A percentile compares a stretch with the other conserved stretches of the same genome.
These are phyloP conservation scores for Mucor indicus DNA, from an alignment of 371 early-diverging fungal genomes.

Conservation along the genomic window DNA sequence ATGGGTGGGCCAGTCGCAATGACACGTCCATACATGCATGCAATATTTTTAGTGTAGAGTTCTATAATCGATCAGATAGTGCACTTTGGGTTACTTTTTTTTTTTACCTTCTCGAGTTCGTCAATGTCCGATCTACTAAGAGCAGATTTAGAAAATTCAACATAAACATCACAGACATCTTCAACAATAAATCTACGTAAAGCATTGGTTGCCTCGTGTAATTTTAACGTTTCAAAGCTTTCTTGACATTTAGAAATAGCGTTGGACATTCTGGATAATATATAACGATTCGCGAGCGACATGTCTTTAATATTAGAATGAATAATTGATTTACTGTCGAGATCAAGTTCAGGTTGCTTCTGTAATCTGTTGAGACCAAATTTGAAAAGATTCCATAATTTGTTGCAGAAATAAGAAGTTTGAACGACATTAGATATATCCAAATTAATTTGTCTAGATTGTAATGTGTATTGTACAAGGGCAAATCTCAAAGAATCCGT, in stretches of 20 bases:
- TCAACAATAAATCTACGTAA: slow-evolving; percentile 88
- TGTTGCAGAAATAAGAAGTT: slow-evolving; percentile 96
- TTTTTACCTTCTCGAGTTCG: slow-evolving; percentile 35
- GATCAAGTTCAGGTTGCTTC: slow-evolving; percentile 20
- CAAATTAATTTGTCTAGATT: slow-evolving; percentile 93
- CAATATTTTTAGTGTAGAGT: slow-evolving; percentile 44
- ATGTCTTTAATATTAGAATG: slow-evolving; percentile 24
- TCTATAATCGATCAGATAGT: slow-evolving; percentile 17
- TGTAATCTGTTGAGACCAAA: slow-evolving; percentile 64
- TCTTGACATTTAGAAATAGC: slow-evolving; percentile 63
- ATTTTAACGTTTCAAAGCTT: slow-evolving; percentile 71
- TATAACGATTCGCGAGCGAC: slow-evolving; percentile 80
- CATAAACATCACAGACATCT: slow-evolving; percentile 95
- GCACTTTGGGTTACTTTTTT: neutral
- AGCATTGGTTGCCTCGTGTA: slow-evolving; percentile 84
- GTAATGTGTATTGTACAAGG: slow-evolving; percentile 85
- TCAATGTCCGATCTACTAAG: slow-evolving; percentile 40
- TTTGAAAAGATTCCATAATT: slow-evolving; percentile 95
- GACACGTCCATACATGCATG: slow-evolving; percentile 83
- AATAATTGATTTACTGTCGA: neutral
- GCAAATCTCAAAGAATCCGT: slow-evolving; percentile 96
- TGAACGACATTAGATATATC: slow-evolving; percentile 93
- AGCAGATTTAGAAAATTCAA: slow-evolving; percentile 77
- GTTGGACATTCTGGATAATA: slow-evolving; percentile 80
- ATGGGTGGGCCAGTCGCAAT: slow-evolving; percentile 89